These are phyloP conservation scores for Fomes fomentarius DNA, from an alignment of 1,284 basidiomycete genomes.

Conservation along the genomic window DNA sequence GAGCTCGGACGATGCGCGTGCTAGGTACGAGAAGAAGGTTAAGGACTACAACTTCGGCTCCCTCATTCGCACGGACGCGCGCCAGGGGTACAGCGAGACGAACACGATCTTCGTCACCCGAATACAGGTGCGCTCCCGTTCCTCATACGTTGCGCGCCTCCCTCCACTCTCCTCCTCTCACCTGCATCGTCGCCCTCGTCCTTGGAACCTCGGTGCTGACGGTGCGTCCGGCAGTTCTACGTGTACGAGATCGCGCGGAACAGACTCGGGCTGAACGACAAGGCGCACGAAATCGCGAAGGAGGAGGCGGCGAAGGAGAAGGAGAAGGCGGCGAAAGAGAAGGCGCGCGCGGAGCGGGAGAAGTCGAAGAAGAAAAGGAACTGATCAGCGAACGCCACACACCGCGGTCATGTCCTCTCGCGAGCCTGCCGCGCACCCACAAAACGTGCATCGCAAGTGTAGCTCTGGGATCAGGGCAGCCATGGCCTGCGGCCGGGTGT, in stretches of 20 bases:
- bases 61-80: slow-evolving; percentile 83
- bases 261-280: slow-evolving; percentile 89
- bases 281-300: slow-evolving; percentile 83
- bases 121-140: slow-evolving; percentile 61
- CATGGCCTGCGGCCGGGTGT: too few relatives aligned
- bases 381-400: too few relatives aligned
- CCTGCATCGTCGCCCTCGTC: background rate
- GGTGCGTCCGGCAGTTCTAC: slow-evolving; percentile 16
- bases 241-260: slow-evolving; percentile 83
- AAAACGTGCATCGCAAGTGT: too few relatives aligned
- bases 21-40: slow-evolving; percentile 82
- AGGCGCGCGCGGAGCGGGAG: slow-evolving; percentile 40
- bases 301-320: slow-evolving; percentile 68
- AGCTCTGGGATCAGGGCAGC: too few relatives aligned
- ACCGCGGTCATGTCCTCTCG: too few relatives aligned
- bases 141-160: background rate
- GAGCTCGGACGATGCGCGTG: background rate
- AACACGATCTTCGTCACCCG: slow-evolving; percentile 93
- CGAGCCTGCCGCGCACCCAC: too few relatives aligned
- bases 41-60: slow-evolving; percentile 99
- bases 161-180: background rate
- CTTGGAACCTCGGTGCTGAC: background rate
- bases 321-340: slow-evolving; percentile 51
- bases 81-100: slow-evolving; percentile 85
- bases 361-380: slow-evolving; percentile 34